Base-by-base conservation (phyloP, 352 stramenopile genomes). In the Pythium dissimile region DNA sequence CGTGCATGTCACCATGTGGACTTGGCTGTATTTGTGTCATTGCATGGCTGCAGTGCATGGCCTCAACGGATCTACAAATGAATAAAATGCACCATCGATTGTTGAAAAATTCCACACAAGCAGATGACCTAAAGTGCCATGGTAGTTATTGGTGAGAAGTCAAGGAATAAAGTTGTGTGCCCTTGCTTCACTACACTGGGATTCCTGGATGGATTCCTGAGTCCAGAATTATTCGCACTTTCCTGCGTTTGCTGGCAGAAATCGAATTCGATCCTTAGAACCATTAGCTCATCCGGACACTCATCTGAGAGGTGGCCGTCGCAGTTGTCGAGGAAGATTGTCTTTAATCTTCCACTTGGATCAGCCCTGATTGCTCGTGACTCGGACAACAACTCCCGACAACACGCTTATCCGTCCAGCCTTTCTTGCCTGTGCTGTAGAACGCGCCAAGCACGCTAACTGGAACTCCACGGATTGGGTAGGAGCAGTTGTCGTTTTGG, bases 341-440 rank as follows among this genome's bases (percentile, higher is more conserved):
- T 34, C 34, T 34, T 43, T 6, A 26, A 5, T 20, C 32, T 11
- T n/a, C 48, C 48, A 9, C 21, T n/a, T 2, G 18, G 48, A 24
- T 72, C 56, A 15, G 31, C 21, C 5, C 18, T 21, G 6, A 61
- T 59, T 5, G 41, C 54, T 21, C 57, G 32, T 30, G 31, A 13
- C 26, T 72, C 60, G 7, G 9, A 27, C 1, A 75, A 31, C 61
- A 67, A 73, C 51, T 72, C 18, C 0, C 39, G 35, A 51, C 72
- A 71, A 71, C 30, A 15, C 44, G 18, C 45, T 66, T 46, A 18
- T 49, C 48, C 57, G 69, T 68, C 53, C 57, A 73, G 12, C 55
- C 63, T 12, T 75, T 72, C 7, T 51, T 43, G 0, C 56, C 55
- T 13, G 63, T 64, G 26, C 63, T 31, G 56, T 72, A 75, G 18